Base-by-base conservation (phyloP, 2,329 filamentous ascomycete genomes). In the Canariomyces notabilis region DNA sequence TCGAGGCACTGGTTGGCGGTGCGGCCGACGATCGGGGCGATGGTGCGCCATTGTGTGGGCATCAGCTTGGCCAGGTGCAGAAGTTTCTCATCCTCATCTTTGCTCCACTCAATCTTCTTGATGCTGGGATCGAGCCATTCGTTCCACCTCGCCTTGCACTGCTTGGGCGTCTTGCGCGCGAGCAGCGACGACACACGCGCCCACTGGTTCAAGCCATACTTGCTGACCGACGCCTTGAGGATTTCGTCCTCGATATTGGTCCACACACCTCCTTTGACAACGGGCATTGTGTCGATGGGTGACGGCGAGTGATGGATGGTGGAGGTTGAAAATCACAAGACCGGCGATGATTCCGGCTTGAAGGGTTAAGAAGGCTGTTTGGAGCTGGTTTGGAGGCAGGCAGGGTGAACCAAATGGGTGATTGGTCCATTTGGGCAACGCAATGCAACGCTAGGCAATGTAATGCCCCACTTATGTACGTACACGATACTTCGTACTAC, bases 121-220 rank as follows among this genome's bases (percentile, higher is more conserved):
- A 98, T 97, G 64, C 87, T 88, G 16, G 93, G 93, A 64, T 98
- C 93, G 57, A 98, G 80, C 91, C 93, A 98, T 77, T 98, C 91
- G 65, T 85, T 83, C 93, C 93, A 98, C 72, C 93, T 80, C 51
- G 93, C 91, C 73, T 98, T 98, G 81, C 93, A 98, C 73, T 98
- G 93, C 73, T 98, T 98, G 42, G 93, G 84, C 23, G 93, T 97
- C 70, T 98, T 98, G 62, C 94, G 88, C 64, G 91, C 91, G 56
- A 98, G 83, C 55, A 98, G 80, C 48, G 93, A 97, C 46, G 93
- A 96, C 54, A 97, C 93, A 68, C 93, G 91, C 64, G 93, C 91
- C 93, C 93, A 98, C 71, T 98, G 93, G 64, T 95, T 93, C 51
- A 95, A 77, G 40, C 89, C 89, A 75, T 95, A 95, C 67, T 95